These are phyloP conservation scores for Suillus weaverae DNA, from an alignment of 768 basidiomycete species.

Conservation along the genomic window DNA sequence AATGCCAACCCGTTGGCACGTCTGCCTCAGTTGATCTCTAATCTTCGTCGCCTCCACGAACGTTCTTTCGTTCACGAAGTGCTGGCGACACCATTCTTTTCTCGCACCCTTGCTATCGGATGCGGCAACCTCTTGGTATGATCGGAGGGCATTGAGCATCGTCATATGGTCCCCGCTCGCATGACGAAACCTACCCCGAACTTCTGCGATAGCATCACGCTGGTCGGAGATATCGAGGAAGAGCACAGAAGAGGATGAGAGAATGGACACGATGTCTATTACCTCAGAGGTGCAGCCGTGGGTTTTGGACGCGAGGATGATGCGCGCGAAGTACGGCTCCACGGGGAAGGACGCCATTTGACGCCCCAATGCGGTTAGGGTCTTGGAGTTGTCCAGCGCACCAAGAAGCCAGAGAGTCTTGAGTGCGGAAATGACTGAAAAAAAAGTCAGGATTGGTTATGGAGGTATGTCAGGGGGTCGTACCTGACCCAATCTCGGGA, in stretches of 20 bases:
- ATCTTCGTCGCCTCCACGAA: slow-evolving; percentile 79
- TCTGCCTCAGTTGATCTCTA: slow-evolving; percentile 69
- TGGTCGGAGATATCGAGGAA: slow-evolving; percentile 77
- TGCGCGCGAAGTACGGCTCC: slow-evolving; percentile 80
- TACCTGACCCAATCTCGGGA: slow-evolving; percentile 75
- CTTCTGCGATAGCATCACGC: slow-evolving; percentile 69
- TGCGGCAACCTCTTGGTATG: slow-evolving; percentile 70
- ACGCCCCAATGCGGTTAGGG: slow-evolving; percentile 71
- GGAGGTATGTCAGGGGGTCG: slow-evolving; percentile 28
- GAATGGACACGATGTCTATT: slow-evolving; percentile 80
- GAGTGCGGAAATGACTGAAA: slow-evolving; percentile 58
- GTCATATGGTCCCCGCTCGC: slow-evolving; percentile 90
- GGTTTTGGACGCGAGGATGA: slow-evolving; percentile 74
- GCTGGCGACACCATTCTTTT: slow-evolving; percentile 80
- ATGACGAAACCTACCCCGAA: slow-evolving; percentile 78
- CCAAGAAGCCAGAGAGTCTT: slow-evolving; percentile 77
- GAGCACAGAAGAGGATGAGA: slow-evolving; percentile 78
- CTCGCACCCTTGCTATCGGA: slow-evolving; percentile 47
- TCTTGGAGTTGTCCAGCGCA: slow-evolving; percentile 67
- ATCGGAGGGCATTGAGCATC: slow-evolving; percentile 78
- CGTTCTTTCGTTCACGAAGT: slow-evolving; percentile 82
- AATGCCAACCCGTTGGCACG: slow-evolving; percentile 60
- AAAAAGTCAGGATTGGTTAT: neutral
- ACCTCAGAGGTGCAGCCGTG: slow-evolving; percentile 76
- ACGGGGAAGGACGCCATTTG: slow-evolving; percentile 91